A percentile compares a stretch with the other conserved stretches of the same genome.
These are phyloP conservation scores for Suhomyces tanzawaensis DNA, from an alignment of 805 yeast genomes.

Conservation along the genomic window DNA sequence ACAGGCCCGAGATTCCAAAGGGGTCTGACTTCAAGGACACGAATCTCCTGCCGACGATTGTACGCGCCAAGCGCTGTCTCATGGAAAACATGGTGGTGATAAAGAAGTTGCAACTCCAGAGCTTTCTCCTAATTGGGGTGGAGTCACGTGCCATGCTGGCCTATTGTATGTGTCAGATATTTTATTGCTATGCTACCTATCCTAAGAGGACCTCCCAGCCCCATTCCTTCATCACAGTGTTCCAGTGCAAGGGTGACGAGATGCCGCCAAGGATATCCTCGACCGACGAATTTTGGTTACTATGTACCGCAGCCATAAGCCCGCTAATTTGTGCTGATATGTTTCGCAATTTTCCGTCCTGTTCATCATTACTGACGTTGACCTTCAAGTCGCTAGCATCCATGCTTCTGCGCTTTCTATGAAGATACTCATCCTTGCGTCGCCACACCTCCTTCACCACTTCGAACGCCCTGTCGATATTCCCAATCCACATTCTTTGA, in stretches of 20 bases:
- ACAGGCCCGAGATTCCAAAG: constrained; percentile 11
- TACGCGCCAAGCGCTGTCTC: background rate
- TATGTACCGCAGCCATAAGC: constrained; percentile 39
- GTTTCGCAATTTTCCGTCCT: constrained; percentile 10
- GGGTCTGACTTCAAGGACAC: constrained; percentile 16
- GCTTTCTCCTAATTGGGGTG: too few species aligned
- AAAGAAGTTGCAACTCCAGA: too few species aligned
- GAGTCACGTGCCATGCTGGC: too few species aligned
- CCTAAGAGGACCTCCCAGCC: constrained; percentile 70
- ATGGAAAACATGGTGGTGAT: background rate
- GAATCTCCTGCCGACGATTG: background rate
- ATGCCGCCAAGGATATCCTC: constrained; percentile 40
- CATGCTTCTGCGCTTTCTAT: constrained; percentile 22
- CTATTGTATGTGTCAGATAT: background rate
- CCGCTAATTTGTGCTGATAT: constrained; percentile 37
- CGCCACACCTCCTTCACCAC: constrained; percentile 73
- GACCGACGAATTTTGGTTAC: constrained; percentile 25
- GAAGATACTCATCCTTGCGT: constrained; percentile 47
- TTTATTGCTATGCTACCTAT: background rate
- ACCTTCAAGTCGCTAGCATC: constrained; percentile 18
- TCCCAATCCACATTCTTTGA: constrained; percentile 61
- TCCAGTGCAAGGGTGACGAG: constrained; percentile 60
- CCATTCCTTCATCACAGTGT: constrained; percentile 70
- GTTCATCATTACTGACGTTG: background rate
- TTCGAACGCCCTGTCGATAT: constrained; percentile 62